phyloP scores from a whole-genome alignment of 495 filamentous ascomycete genomes.

The Podospora sp. region DNA sequence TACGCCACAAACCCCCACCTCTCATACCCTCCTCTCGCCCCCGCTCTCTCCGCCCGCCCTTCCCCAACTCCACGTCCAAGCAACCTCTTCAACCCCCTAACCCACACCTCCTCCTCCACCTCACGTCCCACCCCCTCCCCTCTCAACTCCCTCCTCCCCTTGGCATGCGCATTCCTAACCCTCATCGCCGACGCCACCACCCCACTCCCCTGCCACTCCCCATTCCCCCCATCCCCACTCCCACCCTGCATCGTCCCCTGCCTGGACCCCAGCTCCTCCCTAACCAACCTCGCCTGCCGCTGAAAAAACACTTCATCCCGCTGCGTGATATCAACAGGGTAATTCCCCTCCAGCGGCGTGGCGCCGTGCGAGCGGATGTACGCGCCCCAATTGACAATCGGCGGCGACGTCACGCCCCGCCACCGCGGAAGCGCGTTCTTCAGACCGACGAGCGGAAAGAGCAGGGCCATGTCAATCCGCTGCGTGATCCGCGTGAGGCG shows the following conservation, averaged over 20 bases:
- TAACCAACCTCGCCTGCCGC: slow-evolving; percentile 4
- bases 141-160: slow-evolving; percentile 18
- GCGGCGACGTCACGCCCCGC: slow-evolving; percentile 5
- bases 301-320: slow-evolving; percentile 3
- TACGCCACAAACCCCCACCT: slow-evolving; percentile 28
- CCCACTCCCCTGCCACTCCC: not conserved
- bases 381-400: slow-evolving; percentile 13
- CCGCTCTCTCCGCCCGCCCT: too few relatives aligned
- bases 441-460: slow-evolving; percentile 21
- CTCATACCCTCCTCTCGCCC: not conserved
- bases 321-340: slow-evolving; percentile 2
- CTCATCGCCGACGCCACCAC: not conserved
- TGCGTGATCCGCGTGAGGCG: not conserved
- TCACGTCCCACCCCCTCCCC: slow-evolving; percentile 8
- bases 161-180: not conserved
- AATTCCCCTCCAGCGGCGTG: not conserved
- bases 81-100: slow-evolving; percentile 4
- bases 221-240: too few relatives aligned
- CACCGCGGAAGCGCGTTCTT: slow-evolving; percentile 20
- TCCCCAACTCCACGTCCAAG: not conserved
- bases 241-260: too few relatives aligned
- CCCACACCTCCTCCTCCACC: slow-evolving; percentile 17
- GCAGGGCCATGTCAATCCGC: slow-evolving; percentile 8
- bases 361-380: slow-evolving; percentile 3
- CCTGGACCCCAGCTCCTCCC: not conserved